Evolutionary conservation across 78 protist species (phyloP), one percentile per base, ranked within the genome.

Genomic region (Tieghemostelium lacteum): DNA sequence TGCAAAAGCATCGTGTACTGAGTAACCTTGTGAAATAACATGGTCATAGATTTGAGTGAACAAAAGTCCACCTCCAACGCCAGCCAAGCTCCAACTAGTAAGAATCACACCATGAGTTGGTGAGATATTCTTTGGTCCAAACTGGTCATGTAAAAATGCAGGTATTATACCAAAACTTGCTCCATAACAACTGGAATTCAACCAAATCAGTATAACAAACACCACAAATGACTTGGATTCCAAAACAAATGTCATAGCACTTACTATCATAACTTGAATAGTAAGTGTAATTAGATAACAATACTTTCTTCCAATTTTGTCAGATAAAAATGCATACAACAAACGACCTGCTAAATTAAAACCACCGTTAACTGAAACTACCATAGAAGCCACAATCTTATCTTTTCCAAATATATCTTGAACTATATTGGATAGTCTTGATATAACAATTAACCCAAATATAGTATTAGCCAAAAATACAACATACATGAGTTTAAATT

Each of bases 261-360:
- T 76, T 52, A 71, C 70, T 22, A 65, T 58, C 3, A 69, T 26
- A 29, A 31, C 29, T 58, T 72, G 83, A 57, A 39, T 24, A 1
- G 76, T 34, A 26, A 72, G 33, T 20, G 50, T 62, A 26, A 58
- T 17, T 2, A 66, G 8, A n/a, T 62, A 70, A 24, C 52, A 34
- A 58, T 28, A 20, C 31, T 87, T 92, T 60, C 87, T 40, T 0
- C 94, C 95, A 3, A 94, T 10, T 26, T n/a, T 36, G 26, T 93
- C 96, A 19, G 95, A 87, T 6, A 42, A 1, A 1, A 58, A 7
- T 0, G 86, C 92, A 60, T 58, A 66, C 0, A 12, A 22, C 24
- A 93, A 37, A n/a, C 96, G 24, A 20, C 96, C 96, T 28, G 65
- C 87, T 40, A 94, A 20, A 52, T 93, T 93, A 49, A 93, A 93